Evolutionary conservation across 306 rosid genomes (phyloP), one percentile per base, ranked within the genome.

Genomic region (Spatholobus suberectus): DNA sequence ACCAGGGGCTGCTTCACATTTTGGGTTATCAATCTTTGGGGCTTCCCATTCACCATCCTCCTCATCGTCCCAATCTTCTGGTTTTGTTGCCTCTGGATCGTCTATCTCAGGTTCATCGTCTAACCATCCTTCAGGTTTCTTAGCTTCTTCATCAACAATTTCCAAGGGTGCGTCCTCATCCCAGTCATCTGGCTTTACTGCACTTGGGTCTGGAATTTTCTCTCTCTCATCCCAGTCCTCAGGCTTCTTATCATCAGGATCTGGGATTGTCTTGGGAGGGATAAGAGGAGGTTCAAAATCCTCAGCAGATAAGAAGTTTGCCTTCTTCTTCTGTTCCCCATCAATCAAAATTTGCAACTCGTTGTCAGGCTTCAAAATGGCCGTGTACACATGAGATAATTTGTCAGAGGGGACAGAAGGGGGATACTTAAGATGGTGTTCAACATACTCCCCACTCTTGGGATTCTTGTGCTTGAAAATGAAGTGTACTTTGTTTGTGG

Each of bases 11-110:
- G 89, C 20, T 84, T 88, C 92, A 81, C 98, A 92, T 82, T 86
- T 92, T 0, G 92, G 96, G 85, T 93, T 95, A 8, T 85, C 91
- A 68, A 90, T 85, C 82, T 90, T 89, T 0, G 99, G 98, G 61
- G 97, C 93, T 79, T 94, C 98, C 93, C 94, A 93, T 74, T 92
- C 97, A 87, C 98, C 97, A 91, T 94, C 99, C 90, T 93, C 98
- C 55, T 96, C 97, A 18, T 96, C 97, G 40, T 94, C 97, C 98
- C 98, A 94, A 66, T 92, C 98, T 79, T 96, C 98, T 23, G 98
- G 97, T 85, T 92, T 96, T 4, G 94, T 77, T 61, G 98, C 96
- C 0, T 96, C 97, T 3, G 99, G 99, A 70, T 96, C 98, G 46
- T 96, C 97, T 10, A 94, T 79, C 83, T 96, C 98, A 4, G 99